Evolutionary conservation across 306 rosid species (phyloP).

Genomic region (Delonix regia): DNA sequence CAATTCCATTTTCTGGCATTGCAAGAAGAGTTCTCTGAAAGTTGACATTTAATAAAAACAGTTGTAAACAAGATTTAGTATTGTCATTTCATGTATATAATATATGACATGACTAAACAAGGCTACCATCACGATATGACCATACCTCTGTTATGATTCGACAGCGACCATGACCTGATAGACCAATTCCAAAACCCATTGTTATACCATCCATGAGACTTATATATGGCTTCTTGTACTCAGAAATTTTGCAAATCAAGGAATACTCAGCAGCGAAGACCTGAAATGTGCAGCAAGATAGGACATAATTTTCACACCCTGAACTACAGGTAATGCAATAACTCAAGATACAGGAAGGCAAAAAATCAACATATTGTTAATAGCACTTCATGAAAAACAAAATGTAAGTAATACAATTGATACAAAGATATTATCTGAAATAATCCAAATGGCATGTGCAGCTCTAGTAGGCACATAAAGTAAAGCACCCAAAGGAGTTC

Average conservation of each 20-base stretch:
- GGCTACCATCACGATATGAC: conserved; percentile 24
- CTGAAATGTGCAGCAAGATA: conserved; percentile 50
- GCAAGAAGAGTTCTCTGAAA: conserved; percentile 92
- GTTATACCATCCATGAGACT: conserved; percentile 97
- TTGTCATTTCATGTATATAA: conserved; percentile 1
- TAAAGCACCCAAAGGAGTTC: conserved; percentile 29
- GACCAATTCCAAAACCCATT: conserved; percentile 98
- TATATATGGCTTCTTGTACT: conserved; percentile 89
- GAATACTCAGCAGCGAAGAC: conserved; percentile 95
- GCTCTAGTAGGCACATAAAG: background rate
- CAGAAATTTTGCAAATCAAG: conserved; percentile 84
- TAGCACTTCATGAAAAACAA: conserved; percentile 16
- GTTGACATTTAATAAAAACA: conserved; percentile 15
- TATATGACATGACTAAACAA: conserved; percentile 1
- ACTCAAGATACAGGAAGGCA: conserved; percentile 27
- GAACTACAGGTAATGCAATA: conserved; percentile 25
- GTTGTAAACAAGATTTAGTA: conserved; percentile 34
- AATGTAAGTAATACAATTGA: conserved; percentile 16
- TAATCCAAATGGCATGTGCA: conserved; percentile 27
- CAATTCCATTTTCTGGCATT: conserved; percentile 99
- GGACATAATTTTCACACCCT: conserved; percentile 18
- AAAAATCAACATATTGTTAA: conserved; percentile 12
- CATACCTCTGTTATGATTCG: conserved; percentile 91
- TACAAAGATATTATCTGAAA: conserved; percentile 1
- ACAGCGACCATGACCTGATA: conserved; percentile 93